These are phyloP conservation scores for Beauveria varroae DNA, from an alignment of 2,329 filamentous ascomycete genomes.

Conservation along the genomic window DNA sequence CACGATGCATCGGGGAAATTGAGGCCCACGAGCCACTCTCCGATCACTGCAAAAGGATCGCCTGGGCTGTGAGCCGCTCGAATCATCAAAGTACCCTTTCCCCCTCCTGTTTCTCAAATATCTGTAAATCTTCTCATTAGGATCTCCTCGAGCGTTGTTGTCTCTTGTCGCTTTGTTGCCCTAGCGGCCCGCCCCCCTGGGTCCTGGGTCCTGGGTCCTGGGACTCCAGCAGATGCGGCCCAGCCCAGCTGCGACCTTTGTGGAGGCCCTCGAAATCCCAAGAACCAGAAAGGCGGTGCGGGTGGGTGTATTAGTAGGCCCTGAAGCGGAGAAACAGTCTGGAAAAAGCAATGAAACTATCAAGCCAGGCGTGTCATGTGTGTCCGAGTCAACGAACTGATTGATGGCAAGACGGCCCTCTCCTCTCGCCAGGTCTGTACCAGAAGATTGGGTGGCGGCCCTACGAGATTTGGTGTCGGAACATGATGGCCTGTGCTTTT, in stretches of 20 bases:
- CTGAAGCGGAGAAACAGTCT: background rate
- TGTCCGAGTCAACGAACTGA: background rate
- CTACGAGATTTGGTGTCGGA: background rate
- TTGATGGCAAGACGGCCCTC: background rate
- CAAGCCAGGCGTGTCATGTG: background rate
- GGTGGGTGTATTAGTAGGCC: background rate
- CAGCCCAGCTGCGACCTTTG: background rate
- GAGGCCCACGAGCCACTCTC: background rate
- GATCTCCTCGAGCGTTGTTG: background rate
- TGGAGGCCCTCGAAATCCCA: background rate
- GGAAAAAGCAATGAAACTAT: background rate
- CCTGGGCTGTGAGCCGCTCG: background rate
- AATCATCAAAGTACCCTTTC: no score
- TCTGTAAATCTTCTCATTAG: background rate
- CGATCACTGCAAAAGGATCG: background rate
- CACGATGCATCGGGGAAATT: background rate
- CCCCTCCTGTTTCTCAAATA: background rate
- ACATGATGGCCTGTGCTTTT: background rate
- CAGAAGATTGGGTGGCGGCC: slow-evolving; percentile 4
- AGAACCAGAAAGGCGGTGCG: background rate
- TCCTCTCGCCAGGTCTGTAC: background rate
- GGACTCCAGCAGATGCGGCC: background rate
- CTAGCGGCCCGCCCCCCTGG: background rate
- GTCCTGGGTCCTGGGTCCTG: background rate
- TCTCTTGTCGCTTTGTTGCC: slow-evolving; percentile 1